These are phyloP conservation scores for Gossypium australe DNA, from an alignment of 345 rosid species.

Conservation along the genomic window DNA sequence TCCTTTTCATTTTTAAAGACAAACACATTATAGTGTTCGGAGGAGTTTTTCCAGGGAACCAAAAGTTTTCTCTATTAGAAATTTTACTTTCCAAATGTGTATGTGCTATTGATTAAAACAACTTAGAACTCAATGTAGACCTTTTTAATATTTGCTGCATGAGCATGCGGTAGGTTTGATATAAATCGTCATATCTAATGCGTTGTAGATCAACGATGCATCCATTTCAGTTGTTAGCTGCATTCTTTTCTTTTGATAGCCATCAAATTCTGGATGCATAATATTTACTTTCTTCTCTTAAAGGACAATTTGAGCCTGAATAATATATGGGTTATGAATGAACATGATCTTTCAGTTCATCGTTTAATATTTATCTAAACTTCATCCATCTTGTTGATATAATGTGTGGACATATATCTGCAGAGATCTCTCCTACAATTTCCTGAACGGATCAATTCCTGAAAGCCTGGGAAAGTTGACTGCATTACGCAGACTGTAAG, in stretches of 20 bases:
- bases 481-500: conserved; percentile 76
- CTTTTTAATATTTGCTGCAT: neutral
- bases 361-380: neutral
- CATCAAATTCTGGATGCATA: neutral
- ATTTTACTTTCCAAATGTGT: neutral
- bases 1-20: neutral
- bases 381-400: neutral
- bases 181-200: neutral
- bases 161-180: neutral
- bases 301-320: neutral
- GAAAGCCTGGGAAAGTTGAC: conserved; percentile 80
- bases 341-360: neutral
- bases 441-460: conserved; percentile 83
- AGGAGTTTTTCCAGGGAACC: neutral
- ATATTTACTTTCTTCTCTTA: neutral
- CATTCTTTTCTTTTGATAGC: neutral
- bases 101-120: neutral
- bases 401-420: conserved; percentile 6
- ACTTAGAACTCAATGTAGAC: neutral
- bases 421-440: conserved; percentile 92
- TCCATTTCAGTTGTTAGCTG: neutral
- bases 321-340: neutral
- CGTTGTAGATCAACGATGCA: neutral
- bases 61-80: neutral
- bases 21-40: neutral